Conservation (phyloP, 345 rosid species). For the Eucalyptus marginata region DNA sequence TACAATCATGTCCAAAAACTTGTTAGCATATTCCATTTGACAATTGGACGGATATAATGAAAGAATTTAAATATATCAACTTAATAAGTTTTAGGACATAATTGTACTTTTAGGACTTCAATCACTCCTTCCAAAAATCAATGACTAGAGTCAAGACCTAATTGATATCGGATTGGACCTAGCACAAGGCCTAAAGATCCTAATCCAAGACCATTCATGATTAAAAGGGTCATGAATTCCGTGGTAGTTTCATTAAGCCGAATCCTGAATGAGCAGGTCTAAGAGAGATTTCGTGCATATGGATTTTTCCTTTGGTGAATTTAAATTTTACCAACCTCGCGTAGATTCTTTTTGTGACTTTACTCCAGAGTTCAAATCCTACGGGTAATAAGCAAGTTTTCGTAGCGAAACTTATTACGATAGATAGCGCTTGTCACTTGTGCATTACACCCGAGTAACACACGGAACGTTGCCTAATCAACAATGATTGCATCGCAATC, state of each 20-base stretch:
- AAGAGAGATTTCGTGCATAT: neutral
- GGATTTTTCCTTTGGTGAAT: neutral
- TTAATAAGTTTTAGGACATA: accelerated
- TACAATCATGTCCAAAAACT: too few species aligned
- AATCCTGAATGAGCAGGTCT: neutral
- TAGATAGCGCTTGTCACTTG: neutral
- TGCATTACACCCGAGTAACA: neutral
- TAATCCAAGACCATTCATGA: neutral
- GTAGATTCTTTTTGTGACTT: neutral
- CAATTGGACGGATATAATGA: too few species aligned
- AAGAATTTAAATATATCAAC: too few species aligned
- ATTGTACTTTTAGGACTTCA: too few species aligned
- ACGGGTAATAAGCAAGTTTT: neutral
- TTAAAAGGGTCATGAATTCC: too few species aligned
- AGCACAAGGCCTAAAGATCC: neutral
- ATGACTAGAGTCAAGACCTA: too few species aligned
- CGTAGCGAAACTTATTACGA: neutral
- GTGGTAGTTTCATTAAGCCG: neutral
- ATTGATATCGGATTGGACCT: neutral
- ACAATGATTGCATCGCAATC: neutral
- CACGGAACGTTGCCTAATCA: too few species aligned
- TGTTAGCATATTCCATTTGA: too few species aligned
- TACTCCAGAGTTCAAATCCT: neutral
- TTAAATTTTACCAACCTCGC: neutral
- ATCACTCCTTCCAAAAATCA: too few species aligned